These are phyloP conservation scores for Botrytis medusae DNA, from an alignment of 2,329 filamentous ascomycete genomes.

Conservation along the genomic window DNA sequence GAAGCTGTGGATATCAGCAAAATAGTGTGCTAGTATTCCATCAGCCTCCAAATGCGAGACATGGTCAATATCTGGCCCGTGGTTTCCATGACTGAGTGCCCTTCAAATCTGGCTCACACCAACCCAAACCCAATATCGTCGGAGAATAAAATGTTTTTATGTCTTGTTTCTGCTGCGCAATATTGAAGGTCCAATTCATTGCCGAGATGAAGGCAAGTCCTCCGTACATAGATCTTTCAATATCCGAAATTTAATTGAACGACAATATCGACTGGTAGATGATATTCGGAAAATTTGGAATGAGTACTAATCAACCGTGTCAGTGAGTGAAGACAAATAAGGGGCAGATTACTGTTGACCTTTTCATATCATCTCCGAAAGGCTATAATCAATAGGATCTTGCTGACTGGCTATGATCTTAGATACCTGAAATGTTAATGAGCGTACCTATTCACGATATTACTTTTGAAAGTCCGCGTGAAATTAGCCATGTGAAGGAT, in stretches of 20 bases:
- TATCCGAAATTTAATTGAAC: conserved; percentile 10
- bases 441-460: background rate
- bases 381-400: background rate
- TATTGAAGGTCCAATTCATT: conserved; percentile 1
- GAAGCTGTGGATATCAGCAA: background rate
- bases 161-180: background rate
- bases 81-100: conserved; percentile 8
- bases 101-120: background rate
- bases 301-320: background rate
- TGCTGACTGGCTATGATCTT: background rate
- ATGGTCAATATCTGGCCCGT: conserved; percentile 8
- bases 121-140: background rate
- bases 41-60: background rate
- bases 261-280: background rate
- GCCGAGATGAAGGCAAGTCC: conserved; percentile 2
- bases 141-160: background rate
- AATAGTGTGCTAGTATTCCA: background rate
- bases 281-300: background rate
- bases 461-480: background rate
- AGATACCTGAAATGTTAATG: background rate
- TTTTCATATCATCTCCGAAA: conserved; percentile 6
- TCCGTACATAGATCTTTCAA: background rate
- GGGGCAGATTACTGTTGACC: background rate
- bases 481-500: background rate
- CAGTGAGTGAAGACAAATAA: background rate